Conservation (phyloP, 805 yeast genomes). For the Candida tibetensis region DNA sequence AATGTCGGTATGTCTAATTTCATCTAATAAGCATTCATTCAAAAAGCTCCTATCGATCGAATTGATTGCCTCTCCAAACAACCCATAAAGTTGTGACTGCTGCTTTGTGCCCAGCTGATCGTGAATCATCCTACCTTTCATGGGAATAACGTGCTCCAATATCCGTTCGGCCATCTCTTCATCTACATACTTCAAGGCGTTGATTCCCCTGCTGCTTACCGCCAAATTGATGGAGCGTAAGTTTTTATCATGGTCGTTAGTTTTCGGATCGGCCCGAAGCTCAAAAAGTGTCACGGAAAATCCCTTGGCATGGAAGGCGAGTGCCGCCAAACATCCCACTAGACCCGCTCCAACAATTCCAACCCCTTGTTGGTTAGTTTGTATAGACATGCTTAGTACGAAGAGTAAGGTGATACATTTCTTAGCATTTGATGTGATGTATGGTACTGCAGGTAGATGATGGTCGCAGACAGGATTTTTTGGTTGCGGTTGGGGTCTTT, state of each 20-base stretch:
- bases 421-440: too few species aligned
- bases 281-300: conserved; percentile 72
- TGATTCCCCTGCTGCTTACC: conserved; percentile 79
- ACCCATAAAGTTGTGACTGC: conserved; percentile 72
- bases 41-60: conserved; percentile 76
- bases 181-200: conserved; percentile 64
- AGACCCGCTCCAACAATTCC: conserved; percentile 87
- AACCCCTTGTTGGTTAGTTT: conserved; percentile 21
- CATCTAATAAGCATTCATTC: conserved; percentile 64
- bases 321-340: conserved; percentile 81
- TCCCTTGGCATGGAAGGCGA: conserved; percentile 75
- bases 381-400: neutral
- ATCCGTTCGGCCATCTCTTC: conserved; percentile 53
- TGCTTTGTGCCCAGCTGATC: conserved; percentile 54
- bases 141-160: conserved; percentile 66
- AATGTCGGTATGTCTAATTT: conserved; percentile 47
- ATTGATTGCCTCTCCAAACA: conserved; percentile 79
- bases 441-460: neutral
- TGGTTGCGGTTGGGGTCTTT: too few species aligned
- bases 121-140: conserved; percentile 91
- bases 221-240: conserved; percentile 81
- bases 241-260: conserved; percentile 25
- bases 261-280: conserved; percentile 60
- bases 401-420: too few species aligned
- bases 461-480: too few species aligned